Percentiles rank a stretch among this genome's conserved stretches.
Evolutionary conservation across 2,329 filamentous ascomycete genomes (phyloP).

Genomic region (Venturia carpophila): DNA sequence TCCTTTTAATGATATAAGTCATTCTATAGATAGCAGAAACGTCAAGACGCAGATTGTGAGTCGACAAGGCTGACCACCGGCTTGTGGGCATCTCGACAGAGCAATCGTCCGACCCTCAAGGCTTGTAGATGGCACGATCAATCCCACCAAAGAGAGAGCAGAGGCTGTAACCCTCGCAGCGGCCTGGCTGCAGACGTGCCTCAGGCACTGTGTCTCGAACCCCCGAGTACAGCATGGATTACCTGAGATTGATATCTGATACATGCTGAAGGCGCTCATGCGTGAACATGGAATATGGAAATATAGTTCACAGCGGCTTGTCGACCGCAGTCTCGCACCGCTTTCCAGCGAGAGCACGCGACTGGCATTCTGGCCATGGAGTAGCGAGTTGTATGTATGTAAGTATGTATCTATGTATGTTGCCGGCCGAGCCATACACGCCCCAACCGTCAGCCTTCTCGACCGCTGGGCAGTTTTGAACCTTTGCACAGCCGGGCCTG

Average conservation of each 20-base stretch:
- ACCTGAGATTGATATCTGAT: not conserved
- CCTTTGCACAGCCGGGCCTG: not conserved
- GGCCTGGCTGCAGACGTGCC: not conserved
- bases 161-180: not conserved
- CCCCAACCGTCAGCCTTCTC: not conserved
- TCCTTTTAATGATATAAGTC: no score
- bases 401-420: no score
- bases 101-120: not conserved
- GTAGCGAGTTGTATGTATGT: no score
- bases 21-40: no score
- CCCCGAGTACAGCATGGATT: slow-evolving; percentile 11
- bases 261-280: not conserved
- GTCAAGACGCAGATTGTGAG: slow-evolving; percentile 3
- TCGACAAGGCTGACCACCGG: slow-evolving; percentile 6
- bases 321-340: not conserved
- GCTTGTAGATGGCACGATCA: not conserved
- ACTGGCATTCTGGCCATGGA: not conserved
- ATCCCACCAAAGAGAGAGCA: slow-evolving; percentile 10
- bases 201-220: not conserved
- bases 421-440: not conserved
- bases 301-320: not conserved
- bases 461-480: no score
- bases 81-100: not conserved
- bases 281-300: slow-evolving; percentile 5
- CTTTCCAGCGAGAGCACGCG: not conserved